Conservation (phyloP, 176 grass and related monocot genomes). For the Raddia guianensis region DNA sequence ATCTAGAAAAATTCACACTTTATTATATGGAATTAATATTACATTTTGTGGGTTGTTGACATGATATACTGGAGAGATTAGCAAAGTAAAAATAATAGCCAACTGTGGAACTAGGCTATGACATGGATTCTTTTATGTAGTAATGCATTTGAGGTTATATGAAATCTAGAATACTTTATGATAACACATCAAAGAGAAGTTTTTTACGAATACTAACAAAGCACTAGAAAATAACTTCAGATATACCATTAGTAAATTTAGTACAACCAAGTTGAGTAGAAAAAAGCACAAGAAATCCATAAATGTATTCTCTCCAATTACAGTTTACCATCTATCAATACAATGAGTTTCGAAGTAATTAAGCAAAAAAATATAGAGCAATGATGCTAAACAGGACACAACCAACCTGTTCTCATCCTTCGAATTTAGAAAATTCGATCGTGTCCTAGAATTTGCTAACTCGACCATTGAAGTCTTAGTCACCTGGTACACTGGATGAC, state of each 20-base stretch:
- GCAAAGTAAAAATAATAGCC: background rate
- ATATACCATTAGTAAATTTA: background rate
- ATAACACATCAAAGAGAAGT: background rate
- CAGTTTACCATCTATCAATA: background rate
- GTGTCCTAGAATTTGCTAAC: conserved; percentile 59
- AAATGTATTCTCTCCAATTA: background rate
- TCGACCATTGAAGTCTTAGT: conserved; percentile 71
- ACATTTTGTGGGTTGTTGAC: background rate
- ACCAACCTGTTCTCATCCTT: conserved; percentile 70
- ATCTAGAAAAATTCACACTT: background rate
- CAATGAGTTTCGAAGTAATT: conserved; percentile 6
- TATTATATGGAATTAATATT: background rate
- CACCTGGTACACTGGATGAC: conserved; percentile 76
- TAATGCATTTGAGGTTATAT: conserved; percentile 7
- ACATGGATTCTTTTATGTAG: background rate
- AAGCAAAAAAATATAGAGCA: conserved; percentile 3
- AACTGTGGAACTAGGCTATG: background rate
- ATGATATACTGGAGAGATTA: background rate
- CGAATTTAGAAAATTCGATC: conserved; percentile 42
- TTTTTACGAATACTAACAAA: background rate
- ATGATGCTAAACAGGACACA: background rate
- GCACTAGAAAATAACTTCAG: background rate
- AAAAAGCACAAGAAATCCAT: background rate
- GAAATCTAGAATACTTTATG: background rate
- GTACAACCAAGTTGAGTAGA: conserved; percentile 1